These are phyloP conservation scores for Pseudonitzschia pungens DNA, from an alignment of 108 stramenopile genomes.

Conservation along the genomic window DNA sequence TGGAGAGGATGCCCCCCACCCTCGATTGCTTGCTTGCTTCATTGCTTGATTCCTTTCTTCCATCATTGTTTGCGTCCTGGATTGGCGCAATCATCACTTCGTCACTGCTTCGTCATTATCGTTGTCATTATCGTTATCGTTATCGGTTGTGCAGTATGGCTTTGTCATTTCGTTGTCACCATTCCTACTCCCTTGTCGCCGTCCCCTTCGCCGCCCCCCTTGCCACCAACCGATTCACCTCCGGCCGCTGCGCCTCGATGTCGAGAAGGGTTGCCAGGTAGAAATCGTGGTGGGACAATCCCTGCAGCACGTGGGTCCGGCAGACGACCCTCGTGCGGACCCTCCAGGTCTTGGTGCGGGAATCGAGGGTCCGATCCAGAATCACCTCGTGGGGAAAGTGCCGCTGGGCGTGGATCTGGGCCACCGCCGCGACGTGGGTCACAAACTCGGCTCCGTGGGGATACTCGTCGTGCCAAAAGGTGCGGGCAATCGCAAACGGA, in stretches of 20 bases:
- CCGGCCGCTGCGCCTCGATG: conserved; percentile 42
- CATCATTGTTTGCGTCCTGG: no score
- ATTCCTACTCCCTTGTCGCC: no score
- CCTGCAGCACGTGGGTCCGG: conserved; percentile 46
- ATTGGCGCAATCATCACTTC: no score
- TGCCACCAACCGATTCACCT: conserved; percentile 29
- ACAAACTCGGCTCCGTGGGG: conserved; percentile 44
- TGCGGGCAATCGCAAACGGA: conserved; percentile 27
- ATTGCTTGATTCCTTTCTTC: no score
- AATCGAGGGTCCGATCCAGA: conserved; percentile 36
- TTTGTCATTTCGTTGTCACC: no score
- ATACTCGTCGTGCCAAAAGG: conserved; percentile 50
- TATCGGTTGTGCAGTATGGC: no score
- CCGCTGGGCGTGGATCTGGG: conserved; percentile 50
- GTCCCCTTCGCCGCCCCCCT: no score
- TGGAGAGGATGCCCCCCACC: no score
- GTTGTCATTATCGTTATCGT: no score
- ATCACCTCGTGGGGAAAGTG: conserved; percentile 46
- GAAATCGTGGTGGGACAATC: conserved; percentile 61
- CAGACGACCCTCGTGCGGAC: conserved; percentile 43
- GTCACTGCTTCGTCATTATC: no score
- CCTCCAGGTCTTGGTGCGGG: conserved; percentile 37
- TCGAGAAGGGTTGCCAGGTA: conserved; percentile 58
- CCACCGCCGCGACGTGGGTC: conserved; percentile 51
- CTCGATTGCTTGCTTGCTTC: no score